These are phyloP conservation scores for Leccinum holopus DNA, from an alignment of 1,284 basidiomycete genomes.

Conservation along the genomic window DNA sequence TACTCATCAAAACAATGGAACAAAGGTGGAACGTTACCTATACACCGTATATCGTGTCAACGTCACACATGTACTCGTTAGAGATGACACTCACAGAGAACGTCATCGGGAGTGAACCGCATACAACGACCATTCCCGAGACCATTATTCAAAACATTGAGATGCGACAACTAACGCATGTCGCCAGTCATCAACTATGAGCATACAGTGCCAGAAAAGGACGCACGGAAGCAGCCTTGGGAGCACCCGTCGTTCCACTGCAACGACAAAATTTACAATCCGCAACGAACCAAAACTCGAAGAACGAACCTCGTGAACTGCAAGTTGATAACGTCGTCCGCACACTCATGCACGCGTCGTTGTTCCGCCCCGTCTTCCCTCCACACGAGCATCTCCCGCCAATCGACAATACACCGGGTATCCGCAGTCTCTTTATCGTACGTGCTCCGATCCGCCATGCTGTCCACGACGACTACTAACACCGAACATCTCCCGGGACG, in stretches of 20 bases:
- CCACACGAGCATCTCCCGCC: constrained; percentile 67
- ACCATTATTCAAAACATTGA: constrained; percentile 77
- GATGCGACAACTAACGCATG: constrained; percentile 60
- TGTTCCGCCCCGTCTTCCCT: constrained; percentile 40
- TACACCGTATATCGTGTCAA: constrained; percentile 3
- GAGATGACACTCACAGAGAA: constrained; percentile 55
- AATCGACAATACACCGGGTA: constrained; percentile 58
- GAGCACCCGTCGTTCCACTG: constrained; percentile 77
- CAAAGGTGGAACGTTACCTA: constrained; percentile 76
- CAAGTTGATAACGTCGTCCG: constrained; percentile 64
- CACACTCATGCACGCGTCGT: constrained; percentile 33
- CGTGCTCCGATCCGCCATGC: constrained; percentile 42
- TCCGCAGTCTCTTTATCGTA: constrained; percentile 44
- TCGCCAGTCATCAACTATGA: neutral
- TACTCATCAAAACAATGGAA: constrained; percentile 89
- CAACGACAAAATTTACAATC: constrained; percentile 7
- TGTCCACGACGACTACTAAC: constrained; percentile 72
- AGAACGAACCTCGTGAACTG: constrained; percentile 73
- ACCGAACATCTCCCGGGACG: constrained; percentile 56
- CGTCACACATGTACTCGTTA: neutral
- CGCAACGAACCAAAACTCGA: neutral
- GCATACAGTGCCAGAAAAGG: neutral
- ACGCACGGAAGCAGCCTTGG: constrained; percentile 78
- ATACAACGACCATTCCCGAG: constrained; percentile 71
- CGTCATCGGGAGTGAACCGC: constrained; percentile 59